Conservation (phyloP, 2,329 filamentous ascomycete species). For the Xylariales sp. region DNA sequence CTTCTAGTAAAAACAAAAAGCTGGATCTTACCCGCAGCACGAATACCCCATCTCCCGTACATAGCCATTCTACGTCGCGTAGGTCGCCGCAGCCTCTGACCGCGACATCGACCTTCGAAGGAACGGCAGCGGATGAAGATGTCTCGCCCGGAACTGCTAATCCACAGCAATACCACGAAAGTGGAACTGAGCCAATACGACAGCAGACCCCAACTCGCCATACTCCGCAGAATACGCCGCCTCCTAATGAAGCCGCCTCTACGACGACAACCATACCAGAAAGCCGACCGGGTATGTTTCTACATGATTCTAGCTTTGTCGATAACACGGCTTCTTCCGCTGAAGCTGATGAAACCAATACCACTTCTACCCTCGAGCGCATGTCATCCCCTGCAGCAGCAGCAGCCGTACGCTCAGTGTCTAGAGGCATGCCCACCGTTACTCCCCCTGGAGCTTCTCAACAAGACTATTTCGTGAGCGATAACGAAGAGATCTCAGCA, state of each 20-base stretch:
- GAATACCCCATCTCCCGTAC: too few relatives aligned
- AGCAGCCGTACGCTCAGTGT: constrained; percentile 42
- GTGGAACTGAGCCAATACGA: too few relatives aligned
- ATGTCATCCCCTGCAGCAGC: constrained; percentile 55
- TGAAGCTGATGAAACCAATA: constrained; percentile 25
- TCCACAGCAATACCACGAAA: too few relatives aligned
- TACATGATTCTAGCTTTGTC: neutral
- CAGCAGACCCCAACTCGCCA: neutral
- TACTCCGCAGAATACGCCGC: neutral
- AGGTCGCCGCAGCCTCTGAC: too few relatives aligned
- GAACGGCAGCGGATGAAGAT: too few relatives aligned
- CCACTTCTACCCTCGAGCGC: constrained; percentile 47
- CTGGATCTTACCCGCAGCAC: too few relatives aligned
- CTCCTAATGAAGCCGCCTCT: neutral
- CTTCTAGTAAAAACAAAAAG: neutral
- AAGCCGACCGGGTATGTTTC: constrained; percentile 3
- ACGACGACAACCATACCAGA: too few relatives aligned
- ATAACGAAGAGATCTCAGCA: too few relatives aligned
- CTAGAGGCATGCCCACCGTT: constrained; percentile 44
- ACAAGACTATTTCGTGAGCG: constrained; percentile 10
- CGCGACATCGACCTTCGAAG: too few relatives aligned
- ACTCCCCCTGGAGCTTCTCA: constrained; percentile 20
- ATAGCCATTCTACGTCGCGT: too few relatives aligned
- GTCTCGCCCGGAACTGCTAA: too few relatives aligned
- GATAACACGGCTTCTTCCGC: constrained; percentile 10